Percentiles rank a stretch among this genome's conserved stretches.
These are phyloP conservation scores for Colletotrichum caudatum DNA, from an alignment of 2,329 filamentous ascomycete genomes.

Conservation along the genomic window DNA sequence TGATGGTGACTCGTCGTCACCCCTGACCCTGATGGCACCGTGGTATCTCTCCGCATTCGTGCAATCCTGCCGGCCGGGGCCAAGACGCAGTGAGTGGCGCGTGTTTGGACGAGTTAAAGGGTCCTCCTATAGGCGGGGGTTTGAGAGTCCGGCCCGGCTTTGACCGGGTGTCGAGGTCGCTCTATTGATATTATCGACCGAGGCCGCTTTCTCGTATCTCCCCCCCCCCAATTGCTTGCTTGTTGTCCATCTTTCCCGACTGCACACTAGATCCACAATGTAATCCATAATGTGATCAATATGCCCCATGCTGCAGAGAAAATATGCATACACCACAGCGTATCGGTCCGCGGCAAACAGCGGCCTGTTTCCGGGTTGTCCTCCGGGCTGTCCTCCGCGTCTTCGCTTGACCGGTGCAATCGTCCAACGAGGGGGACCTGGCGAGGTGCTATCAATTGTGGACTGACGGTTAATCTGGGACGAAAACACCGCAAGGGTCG, in stretches of 20 bases:
- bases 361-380: conserved; percentile 16
- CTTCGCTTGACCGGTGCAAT: conserved; percentile 6
- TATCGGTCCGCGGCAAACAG: conserved; percentile 17
- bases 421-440: conserved; percentile 10
- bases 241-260: neutral
- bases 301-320: neutral
- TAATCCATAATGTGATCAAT: neutral
- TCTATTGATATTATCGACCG: conserved; percentile 22
- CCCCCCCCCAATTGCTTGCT: neutral
- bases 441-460: conserved; percentile 37
- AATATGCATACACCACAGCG: too few species aligned
- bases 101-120: neutral
- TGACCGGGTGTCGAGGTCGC: conserved; percentile 23
- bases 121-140: conserved; percentile 20
- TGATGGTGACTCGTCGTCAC: conserved; percentile 25
- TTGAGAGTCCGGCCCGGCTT: conserved; percentile 29
- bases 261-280: neutral
- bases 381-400: neutral
- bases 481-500: conserved; percentile 19
- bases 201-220: conserved; percentile 17
- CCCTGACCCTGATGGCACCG: neutral
- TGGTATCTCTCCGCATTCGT: conserved; percentile 33
- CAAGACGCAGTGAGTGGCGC: conserved; percentile 12
- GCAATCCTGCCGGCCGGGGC: neutral
- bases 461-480: conserved; percentile 21